These are phyloP conservation scores for Saturnispora saitoi DNA, from an alignment of 805 yeast genomes.

Conservation along the genomic window DNA sequence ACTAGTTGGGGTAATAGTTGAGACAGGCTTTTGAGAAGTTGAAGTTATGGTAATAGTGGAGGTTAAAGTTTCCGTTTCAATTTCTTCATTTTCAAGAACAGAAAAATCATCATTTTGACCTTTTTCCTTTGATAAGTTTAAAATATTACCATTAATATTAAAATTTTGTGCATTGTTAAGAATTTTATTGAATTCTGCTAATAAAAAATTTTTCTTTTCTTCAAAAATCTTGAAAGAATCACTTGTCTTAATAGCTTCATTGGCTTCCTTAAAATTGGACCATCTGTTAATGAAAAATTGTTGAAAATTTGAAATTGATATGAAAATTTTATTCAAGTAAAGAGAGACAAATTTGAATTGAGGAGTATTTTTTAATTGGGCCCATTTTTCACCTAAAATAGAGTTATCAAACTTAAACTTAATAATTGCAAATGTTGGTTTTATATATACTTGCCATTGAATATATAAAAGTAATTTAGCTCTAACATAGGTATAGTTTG, in stretches of 20 bases:
- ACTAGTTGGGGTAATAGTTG: conserved; percentile 15
- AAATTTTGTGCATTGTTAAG: conserved; percentile 18
- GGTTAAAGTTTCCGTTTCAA: neutral
- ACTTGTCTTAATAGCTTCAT: conserved; percentile 19
- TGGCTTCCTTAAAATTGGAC: conserved; percentile 16
- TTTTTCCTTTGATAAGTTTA: neutral
- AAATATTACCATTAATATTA: conserved; percentile 7
- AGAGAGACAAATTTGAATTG: conserved; percentile 7
- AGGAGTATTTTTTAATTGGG: conserved; percentile 11
- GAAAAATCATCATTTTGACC: conserved; percentile 2
- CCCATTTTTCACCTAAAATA: conserved; percentile 17
- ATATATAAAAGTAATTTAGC: conserved; percentile 11
- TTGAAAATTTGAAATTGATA: conserved; percentile 7
- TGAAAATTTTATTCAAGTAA: conserved; percentile 3
- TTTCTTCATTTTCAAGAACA: neutral
- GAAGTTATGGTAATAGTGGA: conserved; percentile 1
- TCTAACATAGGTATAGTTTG: conserved; percentile 8
- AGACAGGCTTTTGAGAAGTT: neutral
- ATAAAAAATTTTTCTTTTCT: conserved; percentile 26
- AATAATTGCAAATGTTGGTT: conserved; percentile 15
- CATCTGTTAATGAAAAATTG: conserved; percentile 11
- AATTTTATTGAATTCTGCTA: conserved; percentile 22
- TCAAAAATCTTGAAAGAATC: conserved; percentile 24
- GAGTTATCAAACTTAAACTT: conserved; percentile 14
- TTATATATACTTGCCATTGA: conserved; percentile 19